Percentiles rank a stretch among this genome's conserved stretches.
Conservation (phyloP, 2,329 filamentous ascomycete species). For the Epichloe sibirici region DNA sequence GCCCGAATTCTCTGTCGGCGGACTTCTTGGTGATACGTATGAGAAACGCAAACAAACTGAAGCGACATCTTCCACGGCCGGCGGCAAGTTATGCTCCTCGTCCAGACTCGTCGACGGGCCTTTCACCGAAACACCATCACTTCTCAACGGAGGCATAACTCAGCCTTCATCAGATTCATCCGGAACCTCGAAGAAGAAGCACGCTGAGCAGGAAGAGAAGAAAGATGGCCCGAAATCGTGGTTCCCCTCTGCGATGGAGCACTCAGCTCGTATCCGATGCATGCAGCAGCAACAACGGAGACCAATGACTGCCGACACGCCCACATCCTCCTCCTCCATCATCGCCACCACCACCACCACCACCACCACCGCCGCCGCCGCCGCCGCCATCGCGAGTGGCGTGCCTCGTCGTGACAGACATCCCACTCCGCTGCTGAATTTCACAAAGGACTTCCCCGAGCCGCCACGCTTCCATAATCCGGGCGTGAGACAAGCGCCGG, state of each 20-base stretch:
- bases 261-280: slow-evolving; percentile 22
- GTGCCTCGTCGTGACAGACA: slow-evolving; percentile 20
- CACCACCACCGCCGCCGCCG: background rate
- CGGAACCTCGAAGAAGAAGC: background rate
- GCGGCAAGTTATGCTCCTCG: slow-evolving; percentile 14
- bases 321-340: background rate
- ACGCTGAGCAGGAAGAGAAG: slow-evolving; percentile 12
- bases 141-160: slow-evolving; percentile 33
- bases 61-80: slow-evolving; percentile 17
- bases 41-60: slow-evolving; percentile 32
- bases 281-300: slow-evolving; percentile 8
- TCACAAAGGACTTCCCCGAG: slow-evolving; percentile 48
- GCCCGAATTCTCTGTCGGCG: slow-evolving; percentile 35
- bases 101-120: slow-evolving; percentile 20
- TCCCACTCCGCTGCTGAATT: slow-evolving; percentile 51
- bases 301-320: slow-evolving; percentile 15
- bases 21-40: slow-evolving; percentile 39
- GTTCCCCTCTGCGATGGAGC: slow-evolving; percentile 26
- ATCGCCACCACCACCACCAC: background rate
- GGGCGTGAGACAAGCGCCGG: slow-evolving; percentile 26
- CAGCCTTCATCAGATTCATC: slow-evolving; percentile 11
- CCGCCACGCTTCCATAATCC: slow-evolving; percentile 41
- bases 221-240: slow-evolving; percentile 18
- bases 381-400: background rate
- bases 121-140: slow-evolving; percentile 45